Evolutionary conservation across 2,329 filamentous ascomycete genomes (phyloP), one percentile per base, ranked within the genome.

Genomic region (Pyrenochaeta sp.): DNA sequence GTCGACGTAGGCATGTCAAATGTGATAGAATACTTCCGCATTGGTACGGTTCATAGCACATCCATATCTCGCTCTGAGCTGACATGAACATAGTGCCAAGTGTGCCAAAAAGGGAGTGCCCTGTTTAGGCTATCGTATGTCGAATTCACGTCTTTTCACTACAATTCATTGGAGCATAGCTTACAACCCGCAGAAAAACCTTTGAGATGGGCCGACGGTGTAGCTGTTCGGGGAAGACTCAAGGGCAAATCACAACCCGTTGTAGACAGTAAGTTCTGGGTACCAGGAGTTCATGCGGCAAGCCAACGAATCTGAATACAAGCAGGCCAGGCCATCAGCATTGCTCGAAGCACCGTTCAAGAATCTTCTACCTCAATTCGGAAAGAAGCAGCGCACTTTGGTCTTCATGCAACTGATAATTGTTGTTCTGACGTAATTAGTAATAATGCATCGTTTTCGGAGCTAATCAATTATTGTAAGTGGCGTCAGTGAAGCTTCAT

Each of bases 11-110:
- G n/a, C 73, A 77, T 50, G 76, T 79, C 27, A 74, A 68, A 47
- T 79, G 76, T 51, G 75, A 79, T 54, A 65, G 75, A 30, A 72
- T 64, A 39, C 52, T 77, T 12, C 74, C 75, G 9, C 61, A 70
- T 30, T 79, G 76, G 60, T 63, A 50, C 28, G 49, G 36, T 8
- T 19, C 8, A 13, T 28, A 7, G 13, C 12, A 8, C 22, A 27
- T 28, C 9, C 12, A n/a, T 2, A 9, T n/a, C 24, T 2, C 1
- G 13, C n/a, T n/a, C 28, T 24, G 9, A 7, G 43, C 55, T 62
- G 49, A 65, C 24, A 19, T 46, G 15, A 0, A 4, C 32, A 30
- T 13, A 65, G 62, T 60, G 64, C 60, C n/a, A 79, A 78, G 60
- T 79, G 77, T 54, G 65, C 59, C 22, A 72, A 74, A 45, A 75